phyloP scores from a whole-genome alignment of 257 asterid species.

The Scutellaria barbata region DNA sequence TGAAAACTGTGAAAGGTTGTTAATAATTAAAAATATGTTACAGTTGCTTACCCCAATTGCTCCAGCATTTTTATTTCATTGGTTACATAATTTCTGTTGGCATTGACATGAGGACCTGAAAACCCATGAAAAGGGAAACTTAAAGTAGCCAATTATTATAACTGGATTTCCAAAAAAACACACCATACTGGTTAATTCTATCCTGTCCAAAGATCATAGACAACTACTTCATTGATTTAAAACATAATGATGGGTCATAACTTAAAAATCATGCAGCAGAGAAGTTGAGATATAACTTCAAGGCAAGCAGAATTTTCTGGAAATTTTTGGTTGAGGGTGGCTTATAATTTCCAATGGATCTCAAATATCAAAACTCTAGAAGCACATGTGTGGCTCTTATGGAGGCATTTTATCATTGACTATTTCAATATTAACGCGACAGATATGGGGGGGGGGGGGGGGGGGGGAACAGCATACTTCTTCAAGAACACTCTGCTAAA shows the following conservation, averaged over 20 bases:
- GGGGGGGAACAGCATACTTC: conserved; percentile 22
- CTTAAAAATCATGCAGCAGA: conserved; percentile 16
- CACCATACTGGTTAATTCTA: not conserved
- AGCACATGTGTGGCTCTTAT: not conserved
- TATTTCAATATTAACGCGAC: not conserved
- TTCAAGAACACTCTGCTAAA: not conserved
- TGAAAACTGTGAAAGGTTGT: conserved; percentile 5
- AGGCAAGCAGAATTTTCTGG: conserved; percentile 9
- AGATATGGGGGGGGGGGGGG: too few relatives aligned
- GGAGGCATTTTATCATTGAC: not conserved
- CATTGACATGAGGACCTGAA: conserved; percentile 88
- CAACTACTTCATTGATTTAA: not conserved
- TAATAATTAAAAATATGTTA: not conserved
- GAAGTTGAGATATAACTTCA: not conserved
- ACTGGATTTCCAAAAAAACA: not conserved
- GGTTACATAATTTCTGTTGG: conserved; percentile 68
- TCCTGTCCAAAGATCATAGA: not conserved
- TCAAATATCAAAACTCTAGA: conserved; percentile 11
- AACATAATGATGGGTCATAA: conserved; percentile 1
- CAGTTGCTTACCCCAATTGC: conserved; percentile 74
- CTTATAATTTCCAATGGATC: not conserved
- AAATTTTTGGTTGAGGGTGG: conserved; percentile 9
- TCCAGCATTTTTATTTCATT: conserved; percentile 94
- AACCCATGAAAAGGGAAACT: conserved; percentile 32
- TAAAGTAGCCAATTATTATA: conserved; percentile 30